Evolutionary conservation across 345 rosid species (phyloP).

Genomic region (Eucalyptus curtisii): DNA sequence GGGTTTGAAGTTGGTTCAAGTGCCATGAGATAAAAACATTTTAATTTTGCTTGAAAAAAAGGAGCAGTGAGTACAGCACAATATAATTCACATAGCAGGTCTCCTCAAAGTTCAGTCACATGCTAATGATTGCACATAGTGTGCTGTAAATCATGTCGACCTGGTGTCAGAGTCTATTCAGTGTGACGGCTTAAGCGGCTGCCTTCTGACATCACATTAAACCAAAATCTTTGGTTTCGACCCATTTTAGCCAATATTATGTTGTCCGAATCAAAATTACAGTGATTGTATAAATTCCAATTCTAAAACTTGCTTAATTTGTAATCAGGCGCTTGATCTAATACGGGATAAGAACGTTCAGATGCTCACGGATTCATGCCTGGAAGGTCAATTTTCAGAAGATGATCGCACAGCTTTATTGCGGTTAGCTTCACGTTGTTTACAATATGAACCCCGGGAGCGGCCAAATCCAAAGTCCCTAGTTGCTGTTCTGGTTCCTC

Average conservation of each 20-base stretch:
- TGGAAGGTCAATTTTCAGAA: constrained; percentile 80
- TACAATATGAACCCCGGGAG: constrained; percentile 90
- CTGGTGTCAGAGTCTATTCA: not conserved
- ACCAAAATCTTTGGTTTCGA: not conserved
- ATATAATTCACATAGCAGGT: not conserved
- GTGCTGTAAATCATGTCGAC: not conserved
- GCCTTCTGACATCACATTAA: not conserved
- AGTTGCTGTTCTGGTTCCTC: constrained; percentile 70
- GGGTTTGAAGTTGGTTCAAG: not conserved
- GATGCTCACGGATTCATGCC: constrained; percentile 87
- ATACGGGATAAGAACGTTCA: constrained; percentile 88
- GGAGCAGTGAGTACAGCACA: not conserved
- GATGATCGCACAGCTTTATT: constrained; percentile 89
- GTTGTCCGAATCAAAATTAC: not conserved
- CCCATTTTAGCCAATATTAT: not conserved
- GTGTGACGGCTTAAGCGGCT: not conserved
- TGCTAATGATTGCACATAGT: not conserved
- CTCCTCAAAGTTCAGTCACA: not conserved
- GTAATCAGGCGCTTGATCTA: constrained; percentile 80
- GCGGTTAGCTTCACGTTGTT: constrained; percentile 86
- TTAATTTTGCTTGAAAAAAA: not conserved
- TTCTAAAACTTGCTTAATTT: not conserved
- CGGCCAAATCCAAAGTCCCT: constrained; percentile 75
- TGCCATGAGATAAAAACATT: not conserved
- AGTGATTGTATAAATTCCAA: constrained; percentile 3